Base-by-base conservation (phyloP, 2,329 filamentous ascomycete genomes). In the Sporothrix phasma region DNA sequence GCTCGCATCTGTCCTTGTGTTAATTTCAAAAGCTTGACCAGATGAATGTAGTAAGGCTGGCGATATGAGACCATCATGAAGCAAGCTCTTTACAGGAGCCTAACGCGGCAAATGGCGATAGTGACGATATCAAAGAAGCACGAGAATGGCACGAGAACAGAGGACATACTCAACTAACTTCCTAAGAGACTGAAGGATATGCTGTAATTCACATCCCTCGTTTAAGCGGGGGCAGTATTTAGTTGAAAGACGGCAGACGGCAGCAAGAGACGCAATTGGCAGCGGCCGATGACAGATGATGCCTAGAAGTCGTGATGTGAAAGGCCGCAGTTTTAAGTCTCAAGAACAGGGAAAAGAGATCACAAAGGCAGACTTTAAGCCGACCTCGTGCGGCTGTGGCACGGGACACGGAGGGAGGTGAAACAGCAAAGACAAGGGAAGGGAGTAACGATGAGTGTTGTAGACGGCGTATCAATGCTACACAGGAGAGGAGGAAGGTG, bases 131-230 rank as follows among this genome's bases (percentile, higher is more conserved):
- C n/a, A 39, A 54, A 15, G n/a, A 5, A 26, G n/a, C 5, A 22
- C 3, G 41, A 26, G 13, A 19, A 45, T n/a, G 15, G 5, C 26
- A 47, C 31, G 29, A 49, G n/a, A 41, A 46, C 15, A 31, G 22
- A 54, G 59, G n/a, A 64, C 62, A 63, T 62, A 67, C 64, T 64
- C 54, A 34, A 49, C 63, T 63, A 37, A 45, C 49, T 46, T 61
- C 43, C 53, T 61, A 34, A 22, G 6, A 58, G 59, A 13, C 58
- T 58, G 39, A 29, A 31, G 41, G 15, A 46, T 15, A 13, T 26
- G 53, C 37, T 46, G 61, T 62, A 61, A 65, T 54, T 46, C 63
- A 62, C 61, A 66, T 67, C 41, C 63, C 63, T 62, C 53, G 54
- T 60, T 13, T 26, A n/a, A 34, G 51, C 29, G 54, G 56, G 29